A percentile compares a stretch with the other conserved stretches of the same genome.
Conservation (phyloP, 805 yeast species). For the Yamadazyma scolyti region DNA sequence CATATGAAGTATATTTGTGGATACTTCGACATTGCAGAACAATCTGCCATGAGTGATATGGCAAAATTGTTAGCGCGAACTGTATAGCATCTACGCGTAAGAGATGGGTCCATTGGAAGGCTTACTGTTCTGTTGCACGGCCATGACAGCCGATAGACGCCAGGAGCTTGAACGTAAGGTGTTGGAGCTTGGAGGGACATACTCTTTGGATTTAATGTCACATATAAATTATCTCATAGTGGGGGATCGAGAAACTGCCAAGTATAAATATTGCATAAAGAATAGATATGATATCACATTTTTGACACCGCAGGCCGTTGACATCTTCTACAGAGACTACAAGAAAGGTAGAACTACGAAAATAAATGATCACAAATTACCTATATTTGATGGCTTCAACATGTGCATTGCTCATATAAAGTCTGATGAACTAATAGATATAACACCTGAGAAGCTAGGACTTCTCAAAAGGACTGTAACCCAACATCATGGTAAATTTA, state of each 20-base stretch:
- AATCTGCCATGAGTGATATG: too few species aligned
- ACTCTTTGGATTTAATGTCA: conserved; percentile 54
- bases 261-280: conserved; percentile 48
- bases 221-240: conserved; percentile 59
- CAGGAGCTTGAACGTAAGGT: conserved; percentile 44
- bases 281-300: conserved; percentile 57
- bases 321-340: conserved; percentile 49
- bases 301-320: conserved; percentile 45
- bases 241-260: conserved; percentile 55
- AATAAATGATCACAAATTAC: conserved; percentile 12
- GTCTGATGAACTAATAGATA: too few species aligned
- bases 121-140: conserved; percentile 56
- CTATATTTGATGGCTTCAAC: conserved; percentile 4
- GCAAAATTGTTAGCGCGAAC: too few species aligned
- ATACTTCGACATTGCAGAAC: too few species aligned
- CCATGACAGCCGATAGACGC: conserved; percentile 39
- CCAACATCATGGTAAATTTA: conserved; percentile 47
- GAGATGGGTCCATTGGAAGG: conserved; percentile 40
- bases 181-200: conserved; percentile 55
- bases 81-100: too few species aligned
- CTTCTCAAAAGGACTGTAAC: conserved; percentile 23
- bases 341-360: conserved; percentile 37
- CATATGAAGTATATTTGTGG: too few species aligned
- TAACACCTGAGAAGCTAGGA: not conserved
- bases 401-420: not conserved